Base-by-base conservation (phyloP, 2,329 filamentous ascomycete species). In the Penicillium thymicola region DNA sequence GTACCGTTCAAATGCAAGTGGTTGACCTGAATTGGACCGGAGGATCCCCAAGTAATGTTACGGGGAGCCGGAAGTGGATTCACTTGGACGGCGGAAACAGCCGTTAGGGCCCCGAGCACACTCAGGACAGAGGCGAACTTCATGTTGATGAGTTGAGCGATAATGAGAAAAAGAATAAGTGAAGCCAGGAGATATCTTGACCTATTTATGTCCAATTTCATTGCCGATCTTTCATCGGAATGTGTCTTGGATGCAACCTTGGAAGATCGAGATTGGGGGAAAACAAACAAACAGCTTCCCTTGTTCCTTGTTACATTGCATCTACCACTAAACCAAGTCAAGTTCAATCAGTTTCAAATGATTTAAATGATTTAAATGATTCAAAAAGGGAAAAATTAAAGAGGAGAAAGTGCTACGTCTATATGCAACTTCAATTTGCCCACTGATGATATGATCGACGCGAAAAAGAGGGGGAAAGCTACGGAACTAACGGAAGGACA, bases 41-140 rank as follows among this genome's bases (percentile, higher is more conserved):
- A 78, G 14, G 71, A 71, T 16, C 79, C 81, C 81, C 81, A 84
- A 51, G 75, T 76, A 63, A 83, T 82, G 55, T 75, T 75, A 53
- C 76, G 75, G 7, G 81, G 81, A 44, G 81, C 81, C 46, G 81
- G 81, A 41, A 84, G 75, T 54, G 81, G 81, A 61, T 84, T 82
- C 56, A 79, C 81, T 40, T 72, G 71, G 51, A 83, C 79, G 30
- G 79, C 79, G 38, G 73, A 68, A 51, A 71, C 75, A 30, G 70
- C 58, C 34, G 68, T 70, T 59, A 77, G 69, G 54, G 75, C 66
- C 52, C 69, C 65, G 42, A 69, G 61, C 46, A 58, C 66, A 54
- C 65, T 59, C 43, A 67, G 59, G 27, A 72, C 51, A 34, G 59
- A 55, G 50, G 60, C 55, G 59, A 71, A 61, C 54, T 65, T 65